Evolutionary conservation across 2,329 filamentous ascomycete genomes (phyloP).

Genomic region (Xylaria sp.): DNA sequence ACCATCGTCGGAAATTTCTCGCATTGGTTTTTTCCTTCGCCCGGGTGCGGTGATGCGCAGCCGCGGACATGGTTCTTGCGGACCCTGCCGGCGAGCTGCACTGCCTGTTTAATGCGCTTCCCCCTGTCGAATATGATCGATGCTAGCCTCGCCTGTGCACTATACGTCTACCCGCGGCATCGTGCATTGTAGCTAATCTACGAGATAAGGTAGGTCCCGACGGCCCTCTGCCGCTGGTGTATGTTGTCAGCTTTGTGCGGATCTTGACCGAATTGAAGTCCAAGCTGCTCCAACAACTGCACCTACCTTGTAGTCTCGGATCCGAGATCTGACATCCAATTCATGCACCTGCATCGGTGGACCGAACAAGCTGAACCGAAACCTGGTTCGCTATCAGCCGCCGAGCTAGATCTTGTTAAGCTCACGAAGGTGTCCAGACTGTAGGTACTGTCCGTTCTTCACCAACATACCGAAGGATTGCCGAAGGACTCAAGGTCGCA

Average conservation of each 20-base stretch:
- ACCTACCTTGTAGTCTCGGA: slow-evolving; percentile 1
- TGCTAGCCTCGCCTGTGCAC: too few relatives aligned
- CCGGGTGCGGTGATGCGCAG: background rate
- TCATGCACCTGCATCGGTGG: slow-evolving; percentile 12
- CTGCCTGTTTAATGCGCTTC: too few relatives aligned
- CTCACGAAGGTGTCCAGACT: background rate
- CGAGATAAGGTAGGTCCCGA: too few relatives aligned
- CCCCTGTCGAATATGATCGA: too few relatives aligned
- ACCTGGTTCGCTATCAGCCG: background rate
- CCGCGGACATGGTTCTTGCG: background rate
- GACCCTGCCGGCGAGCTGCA: background rate
- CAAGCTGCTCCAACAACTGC: background rate
- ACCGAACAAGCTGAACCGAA: background rate
- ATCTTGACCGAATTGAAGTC: background rate
- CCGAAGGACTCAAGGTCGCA: background rate
- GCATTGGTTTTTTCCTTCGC: background rate
- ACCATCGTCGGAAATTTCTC: background rate
- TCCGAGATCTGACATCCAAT: slow-evolving; percentile 19
- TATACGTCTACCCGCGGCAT: background rate
- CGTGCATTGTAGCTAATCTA: background rate
- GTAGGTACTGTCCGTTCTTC: background rate
- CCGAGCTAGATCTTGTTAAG: background rate
- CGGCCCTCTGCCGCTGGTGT: background rate
- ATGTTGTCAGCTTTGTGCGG: background rate
- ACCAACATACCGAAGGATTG: background rate